A percentile compares a stretch with the other conserved stretches of the same genome.
Evolutionary conservation across 257 asterid species (phyloP).

Genomic region (Solanum verrucosum): DNA sequence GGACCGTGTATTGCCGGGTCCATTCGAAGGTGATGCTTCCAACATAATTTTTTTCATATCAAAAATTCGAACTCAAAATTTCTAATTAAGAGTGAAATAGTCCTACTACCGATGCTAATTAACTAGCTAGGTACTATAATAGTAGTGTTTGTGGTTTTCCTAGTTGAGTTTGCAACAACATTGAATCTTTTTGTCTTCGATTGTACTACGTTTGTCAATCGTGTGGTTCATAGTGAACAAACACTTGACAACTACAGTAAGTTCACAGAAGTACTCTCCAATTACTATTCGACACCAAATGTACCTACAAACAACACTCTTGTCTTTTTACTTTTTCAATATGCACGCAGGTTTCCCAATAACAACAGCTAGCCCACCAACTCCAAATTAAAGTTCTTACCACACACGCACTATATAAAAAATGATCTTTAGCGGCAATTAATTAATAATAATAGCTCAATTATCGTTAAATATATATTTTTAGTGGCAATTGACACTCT

Average conservation of each 20-base stretch:
- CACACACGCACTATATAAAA: no score
- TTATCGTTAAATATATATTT: rapidly evolving
- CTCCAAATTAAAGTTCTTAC: background rate
- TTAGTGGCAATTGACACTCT: no score
- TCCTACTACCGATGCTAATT: no score
- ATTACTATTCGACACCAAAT: background rate
- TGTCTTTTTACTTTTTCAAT: background rate
- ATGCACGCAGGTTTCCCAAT: background rate
- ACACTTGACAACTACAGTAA: background rate
- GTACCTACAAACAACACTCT: background rate
- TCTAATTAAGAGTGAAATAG: background rate
- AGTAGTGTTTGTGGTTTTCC: background rate
- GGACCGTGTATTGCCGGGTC: rapidly evolving
- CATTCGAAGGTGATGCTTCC: rapidly evolving
- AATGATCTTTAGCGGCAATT: rapidly evolving
- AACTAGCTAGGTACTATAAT: background rate
- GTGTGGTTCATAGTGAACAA: background rate
- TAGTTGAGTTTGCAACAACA: background rate
- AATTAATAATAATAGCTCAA: no score
- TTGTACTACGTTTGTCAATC: background rate
- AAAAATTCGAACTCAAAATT: rapidly evolving
- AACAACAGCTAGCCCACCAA: background rate
- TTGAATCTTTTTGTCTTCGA: background rate
- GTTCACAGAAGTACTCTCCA: background rate
- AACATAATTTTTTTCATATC: no score